A percentile compares a stretch with the other conserved stretches of the same genome.
phyloP scores from a whole-genome alignment of 2,329 filamentous ascomycete genomes.

The Macrophomina phaseolina region DNA sequence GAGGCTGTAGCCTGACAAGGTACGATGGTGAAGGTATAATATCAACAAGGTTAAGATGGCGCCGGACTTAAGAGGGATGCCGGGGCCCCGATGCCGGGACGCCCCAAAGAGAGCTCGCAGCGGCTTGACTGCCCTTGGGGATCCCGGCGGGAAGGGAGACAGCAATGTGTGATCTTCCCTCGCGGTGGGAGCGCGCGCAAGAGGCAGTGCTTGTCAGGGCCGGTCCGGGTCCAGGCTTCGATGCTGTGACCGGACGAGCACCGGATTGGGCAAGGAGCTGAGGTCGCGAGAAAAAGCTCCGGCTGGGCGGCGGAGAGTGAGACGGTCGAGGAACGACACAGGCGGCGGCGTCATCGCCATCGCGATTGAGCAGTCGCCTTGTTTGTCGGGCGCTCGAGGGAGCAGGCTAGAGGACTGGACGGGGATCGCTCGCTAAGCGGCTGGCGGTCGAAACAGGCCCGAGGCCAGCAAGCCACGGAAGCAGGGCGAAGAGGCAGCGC shows the following conservation, averaged over 20 bases:
- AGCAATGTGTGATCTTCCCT: conserved; percentile 6
- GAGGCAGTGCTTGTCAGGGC: not conserved
- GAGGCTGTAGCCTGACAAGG: not conserved
- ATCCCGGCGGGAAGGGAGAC: conserved; percentile 1
- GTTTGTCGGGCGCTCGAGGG: no score
- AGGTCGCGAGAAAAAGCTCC: not conserved
- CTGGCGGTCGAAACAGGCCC: no score
- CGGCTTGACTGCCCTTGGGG: not conserved
- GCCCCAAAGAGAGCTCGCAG: not conserved
- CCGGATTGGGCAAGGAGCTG: not conserved
- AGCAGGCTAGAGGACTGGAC: no score
- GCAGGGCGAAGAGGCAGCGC: not conserved
- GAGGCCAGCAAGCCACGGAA: not conserved
- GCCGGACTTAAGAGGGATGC: conserved; percentile 3
- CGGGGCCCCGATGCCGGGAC: not conserved
- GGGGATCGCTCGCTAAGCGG: no score
- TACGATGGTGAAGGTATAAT: not conserved
- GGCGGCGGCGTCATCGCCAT: no score
- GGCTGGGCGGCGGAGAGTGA: not conserved
- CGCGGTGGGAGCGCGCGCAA: not conserved
- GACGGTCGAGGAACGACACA: not conserved
- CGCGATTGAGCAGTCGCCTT: no score
- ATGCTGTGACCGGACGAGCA: not conserved
- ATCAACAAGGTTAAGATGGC: not conserved
- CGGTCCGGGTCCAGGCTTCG: not conserved